Evolutionary conservation across 139 green algal species (phyloP), one percentile per base, ranked within the genome.

Genomic region (Ettlia oleoabundans): DNA sequence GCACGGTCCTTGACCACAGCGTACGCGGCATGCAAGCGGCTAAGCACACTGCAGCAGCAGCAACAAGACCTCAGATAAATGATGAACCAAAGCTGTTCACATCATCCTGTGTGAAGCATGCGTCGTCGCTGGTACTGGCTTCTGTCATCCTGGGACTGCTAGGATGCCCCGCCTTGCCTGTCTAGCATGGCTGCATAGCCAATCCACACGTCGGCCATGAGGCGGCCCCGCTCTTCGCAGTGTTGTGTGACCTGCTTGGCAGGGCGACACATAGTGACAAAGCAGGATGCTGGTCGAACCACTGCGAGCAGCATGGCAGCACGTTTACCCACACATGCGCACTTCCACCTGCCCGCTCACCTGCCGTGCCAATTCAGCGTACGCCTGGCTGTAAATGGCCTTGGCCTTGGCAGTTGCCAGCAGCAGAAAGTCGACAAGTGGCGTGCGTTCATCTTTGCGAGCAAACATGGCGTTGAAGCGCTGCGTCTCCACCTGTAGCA

Each of bases 361-460:
- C 58, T 81, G 75, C 13, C 75, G 75, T 2, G 75, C 58, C 38
- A 81, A 40, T 55, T 81, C 75, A 13, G 58, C 58, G 35, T 81
- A 81, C 0, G 75, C 75, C 30, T 55, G n/a, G 58, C 58, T 42
- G 75, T 81, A 81, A 28, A 81, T 70, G 18, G 58, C 38, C 58
- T 58, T 53, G 26, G 75, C 75, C 58, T 42, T 71, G 58, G 75
- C 8, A 21, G 75, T 58, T 2, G 75, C 75, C 38, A 81, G 75
- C 75, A 81, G n/a, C n/a, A 81, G 58, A 3, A 81, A 81, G 38
- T 81, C 75, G 4, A 81, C 75, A 38, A 81, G 75, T n/a, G 75
- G 75, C 24, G 75, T 81, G 58, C 58, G 58, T 38, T 70, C 58
- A 18, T 81, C 75, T 18, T 71, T 72, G 58, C 58, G 58, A 18